Evolutionary conservation across 768 basidiomycete genomes (phyloP).

Genomic region (Boletus pseudo-olivaceus): DNA sequence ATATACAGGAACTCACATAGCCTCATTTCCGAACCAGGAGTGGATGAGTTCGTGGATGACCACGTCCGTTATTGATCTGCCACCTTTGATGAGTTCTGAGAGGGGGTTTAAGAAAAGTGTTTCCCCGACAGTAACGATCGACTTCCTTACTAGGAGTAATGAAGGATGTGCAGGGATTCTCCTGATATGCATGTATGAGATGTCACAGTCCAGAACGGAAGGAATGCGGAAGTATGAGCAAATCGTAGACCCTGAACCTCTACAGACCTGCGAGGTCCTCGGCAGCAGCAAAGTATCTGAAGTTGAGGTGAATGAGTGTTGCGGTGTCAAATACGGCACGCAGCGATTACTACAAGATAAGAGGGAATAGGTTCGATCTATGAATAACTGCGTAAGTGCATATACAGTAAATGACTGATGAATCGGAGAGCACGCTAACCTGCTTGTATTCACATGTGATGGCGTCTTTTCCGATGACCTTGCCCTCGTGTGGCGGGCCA

Average conservation of each 20-base stretch:
- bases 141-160: constrained; percentile 70
- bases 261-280: constrained; percentile 77
- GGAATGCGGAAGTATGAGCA: constrained; percentile 83
- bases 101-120: background rate
- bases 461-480: constrained; percentile 65
- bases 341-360: constrained; percentile 90
- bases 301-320: background rate
- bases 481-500: constrained; percentile 69
- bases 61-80: constrained; percentile 82
- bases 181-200: constrained; percentile 40
- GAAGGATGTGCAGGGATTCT: constrained; percentile 88
- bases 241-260: constrained; percentile 82
- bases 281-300: constrained; percentile 66
- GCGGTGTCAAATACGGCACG: constrained; percentile 4
- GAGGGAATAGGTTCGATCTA: constrained; percentile 84
- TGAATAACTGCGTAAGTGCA: background rate
- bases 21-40: constrained; percentile 89
- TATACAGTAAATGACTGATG: background rate
- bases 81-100: constrained; percentile 78
- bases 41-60: constrained; percentile 86
- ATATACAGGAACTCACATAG: constrained; percentile 50
- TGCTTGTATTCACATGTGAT: constrained; percentile 78
- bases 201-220: constrained; percentile 72
- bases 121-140: background rate
- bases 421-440: constrained; percentile 37